Evolutionary conservation across 1,284 basidiomycete genomes (phyloP).

Genomic region (Irpex sp.): DNA sequence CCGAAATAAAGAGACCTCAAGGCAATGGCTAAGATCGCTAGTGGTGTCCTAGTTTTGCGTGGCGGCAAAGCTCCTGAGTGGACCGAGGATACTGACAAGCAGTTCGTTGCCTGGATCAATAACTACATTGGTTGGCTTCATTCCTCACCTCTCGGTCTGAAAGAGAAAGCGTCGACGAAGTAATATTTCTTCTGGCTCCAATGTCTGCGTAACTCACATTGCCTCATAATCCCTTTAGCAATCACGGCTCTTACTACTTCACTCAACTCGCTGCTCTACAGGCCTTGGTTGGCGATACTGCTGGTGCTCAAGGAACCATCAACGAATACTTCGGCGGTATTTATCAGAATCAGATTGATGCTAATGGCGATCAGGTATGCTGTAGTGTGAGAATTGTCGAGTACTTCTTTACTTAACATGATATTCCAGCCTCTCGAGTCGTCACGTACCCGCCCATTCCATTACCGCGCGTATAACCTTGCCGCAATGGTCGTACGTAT

Average conservation of each 20-base stretch:
- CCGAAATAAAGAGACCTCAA: conserved; percentile 41
- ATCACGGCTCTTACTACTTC: conserved; percentile 33
- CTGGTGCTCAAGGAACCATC: conserved; percentile 29
- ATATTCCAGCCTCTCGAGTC: conserved; percentile 56
- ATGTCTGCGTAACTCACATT: too few species aligned
- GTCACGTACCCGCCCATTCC: conserved; percentile 56
- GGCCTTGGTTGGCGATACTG: conserved; percentile 30
- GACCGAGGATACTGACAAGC: conserved; percentile 45
- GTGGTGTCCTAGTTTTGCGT: conserved; percentile 51
- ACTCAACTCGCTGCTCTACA: conserved; percentile 35
- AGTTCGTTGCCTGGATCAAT: conserved; percentile 42
- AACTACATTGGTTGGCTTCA: conserved; percentile 53
- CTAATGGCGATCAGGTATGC: conserved; percentile 34
- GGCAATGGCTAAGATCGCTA: conserved; percentile 53
- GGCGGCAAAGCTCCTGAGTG: conserved; percentile 41
- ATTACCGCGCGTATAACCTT: conserved; percentile 64
- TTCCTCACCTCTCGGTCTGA: conserved; percentile 34
- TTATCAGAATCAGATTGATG: conserved; percentile 34
- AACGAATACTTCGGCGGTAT: conserved; percentile 33
- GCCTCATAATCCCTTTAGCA: conserved; percentile 19
- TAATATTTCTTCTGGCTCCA: conserved; percentile 18
- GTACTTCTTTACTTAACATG: not conserved
- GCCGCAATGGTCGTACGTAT: conserved; percentile 55
- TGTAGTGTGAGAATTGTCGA: not conserved
- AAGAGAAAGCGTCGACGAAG: conserved; percentile 44